Evolutionary conservation across 139 green algal genomes (phyloP).

Genomic region (Trebouxia sp.): DNA sequence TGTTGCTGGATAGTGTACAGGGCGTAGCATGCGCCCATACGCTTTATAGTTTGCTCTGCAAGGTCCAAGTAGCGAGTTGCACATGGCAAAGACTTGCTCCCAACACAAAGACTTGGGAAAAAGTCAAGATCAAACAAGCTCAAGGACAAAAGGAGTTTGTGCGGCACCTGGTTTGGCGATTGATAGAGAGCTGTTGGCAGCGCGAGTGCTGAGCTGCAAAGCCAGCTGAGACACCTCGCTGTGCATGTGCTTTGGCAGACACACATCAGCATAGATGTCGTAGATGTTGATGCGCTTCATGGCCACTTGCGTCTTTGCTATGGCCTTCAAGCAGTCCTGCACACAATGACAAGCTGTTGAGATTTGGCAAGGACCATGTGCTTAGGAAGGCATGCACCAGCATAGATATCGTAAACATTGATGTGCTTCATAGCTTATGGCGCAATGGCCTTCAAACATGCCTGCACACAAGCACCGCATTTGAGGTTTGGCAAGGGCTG

Average conservation of each 20-base stretch:
- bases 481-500: too few relatives aligned
- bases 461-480: too few relatives aligned
- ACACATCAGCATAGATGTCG: conserved; percentile 79
- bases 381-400: neutral
- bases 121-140: neutral
- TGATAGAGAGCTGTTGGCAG: too few relatives aligned
- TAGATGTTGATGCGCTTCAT: conserved; percentile 62
- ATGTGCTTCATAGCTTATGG: too few relatives aligned
- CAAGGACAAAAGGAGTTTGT: neutral
- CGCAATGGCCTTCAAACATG: too few relatives aligned
- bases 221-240: conserved; percentile 25
- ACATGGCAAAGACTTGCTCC: too few relatives aligned
- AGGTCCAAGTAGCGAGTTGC: too few relatives aligned
- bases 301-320: neutral
- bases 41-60: too few relatives aligned
- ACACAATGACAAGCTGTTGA: neutral
- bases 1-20: too few relatives aligned
- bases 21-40: too few relatives aligned
- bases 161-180: neutral
- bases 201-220: neutral
- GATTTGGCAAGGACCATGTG: neutral
- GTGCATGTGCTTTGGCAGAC: conserved; percentile 31
- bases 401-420: too few relatives aligned
- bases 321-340: neutral
- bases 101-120: too few relatives aligned